A percentile compares a stretch with the other conserved stretches of the same genome.
These are phyloP conservation scores for Amaranthus cruentus DNA, from an alignment of 148 eudicot species.

Conservation along the genomic window DNA sequence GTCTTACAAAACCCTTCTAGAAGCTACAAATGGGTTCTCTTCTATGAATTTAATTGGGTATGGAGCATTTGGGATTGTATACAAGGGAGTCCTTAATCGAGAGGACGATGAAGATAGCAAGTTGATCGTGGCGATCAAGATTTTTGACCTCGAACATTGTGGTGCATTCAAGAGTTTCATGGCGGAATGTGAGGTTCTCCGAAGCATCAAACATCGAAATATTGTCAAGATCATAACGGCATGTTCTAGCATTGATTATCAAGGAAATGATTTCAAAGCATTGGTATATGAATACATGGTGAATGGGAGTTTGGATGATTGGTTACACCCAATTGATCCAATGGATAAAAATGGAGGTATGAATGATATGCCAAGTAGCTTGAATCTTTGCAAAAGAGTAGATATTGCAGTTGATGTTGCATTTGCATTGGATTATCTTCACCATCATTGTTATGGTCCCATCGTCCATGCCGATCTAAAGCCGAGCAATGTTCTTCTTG, in stretches of 20 bases:
- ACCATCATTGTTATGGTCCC: constrained; percentile 5
- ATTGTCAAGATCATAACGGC: constrained; percentile 11
- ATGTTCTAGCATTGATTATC: constrained; percentile 15
- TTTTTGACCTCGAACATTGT: background rate
- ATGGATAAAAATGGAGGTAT: background rate
- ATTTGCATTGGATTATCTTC: constrained; percentile 35
- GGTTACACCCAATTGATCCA: background rate
- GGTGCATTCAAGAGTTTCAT: constrained; percentile 9
- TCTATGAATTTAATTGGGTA: constrained; percentile 12
- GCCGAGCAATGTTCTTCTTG: constrained; percentile 30
- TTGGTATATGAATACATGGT: constrained; percentile 16
- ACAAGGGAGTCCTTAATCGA: constrained; percentile 18
- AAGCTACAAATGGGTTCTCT: constrained; percentile 26
- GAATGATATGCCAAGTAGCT: background rate
- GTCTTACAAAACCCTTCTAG: constrained; percentile 19
- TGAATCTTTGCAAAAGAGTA: constrained; percentile 7
- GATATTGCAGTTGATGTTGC: constrained; percentile 27
- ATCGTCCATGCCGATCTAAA: constrained; percentile 33
- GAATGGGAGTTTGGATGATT: constrained; percentile 17
- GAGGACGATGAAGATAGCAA: background rate
- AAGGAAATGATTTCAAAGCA: constrained; percentile 14
- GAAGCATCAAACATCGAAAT: constrained; percentile 12
- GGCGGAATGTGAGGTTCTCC: constrained; percentile 13
- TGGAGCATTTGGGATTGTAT: constrained; percentile 24
- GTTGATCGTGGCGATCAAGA: constrained; percentile 9